A percentile compares a stretch with the other conserved stretches of the same genome.
Conservation (phyloP, 257 asterid genomes). For the Cordia subcordata region DNA sequence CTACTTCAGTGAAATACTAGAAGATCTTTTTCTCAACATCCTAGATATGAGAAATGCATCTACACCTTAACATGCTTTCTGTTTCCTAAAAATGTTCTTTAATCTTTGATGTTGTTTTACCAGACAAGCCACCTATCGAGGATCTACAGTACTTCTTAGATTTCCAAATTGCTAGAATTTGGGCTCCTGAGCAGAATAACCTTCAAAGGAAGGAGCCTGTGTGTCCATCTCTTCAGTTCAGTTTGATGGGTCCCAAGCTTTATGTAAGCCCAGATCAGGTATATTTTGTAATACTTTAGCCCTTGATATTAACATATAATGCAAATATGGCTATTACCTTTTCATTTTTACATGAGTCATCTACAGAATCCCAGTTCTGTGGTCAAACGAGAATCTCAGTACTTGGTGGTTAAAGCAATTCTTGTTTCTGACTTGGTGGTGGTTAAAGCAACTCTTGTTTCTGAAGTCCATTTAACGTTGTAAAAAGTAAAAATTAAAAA, state of each 20-base stretch:
- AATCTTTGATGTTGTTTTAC: slow-evolving; percentile 12
- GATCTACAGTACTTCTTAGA: slow-evolving; percentile 96
- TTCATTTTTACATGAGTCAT: no score
- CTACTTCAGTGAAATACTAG: no score
- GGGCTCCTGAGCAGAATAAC: slow-evolving; percentile 98
- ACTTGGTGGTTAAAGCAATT: no score
- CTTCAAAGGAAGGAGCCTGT: slow-evolving; percentile 94
- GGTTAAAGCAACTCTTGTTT: no score
- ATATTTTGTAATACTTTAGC: slow-evolving; percentile 1
- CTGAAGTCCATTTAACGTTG: no score
- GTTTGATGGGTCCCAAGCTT: slow-evolving; percentile 99
- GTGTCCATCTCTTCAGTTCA: slow-evolving; percentile 82
- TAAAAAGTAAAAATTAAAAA: no score
- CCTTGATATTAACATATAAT: neutral
- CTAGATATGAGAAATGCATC: no score
- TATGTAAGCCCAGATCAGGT: slow-evolving; percentile 97
- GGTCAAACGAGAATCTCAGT: no score
- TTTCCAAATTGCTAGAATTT: slow-evolving; percentile 83
- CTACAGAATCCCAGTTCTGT: no score
- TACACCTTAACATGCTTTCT: no score
- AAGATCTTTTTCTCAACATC: no score
- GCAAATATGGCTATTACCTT: neutral
- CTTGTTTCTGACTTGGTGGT: no score
- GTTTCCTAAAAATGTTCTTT: neutral
- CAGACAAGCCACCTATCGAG: slow-evolving; percentile 99